Conservation (phyloP, 169 alveolate genomes). For the Cryptosporidium viatorum region DNA sequence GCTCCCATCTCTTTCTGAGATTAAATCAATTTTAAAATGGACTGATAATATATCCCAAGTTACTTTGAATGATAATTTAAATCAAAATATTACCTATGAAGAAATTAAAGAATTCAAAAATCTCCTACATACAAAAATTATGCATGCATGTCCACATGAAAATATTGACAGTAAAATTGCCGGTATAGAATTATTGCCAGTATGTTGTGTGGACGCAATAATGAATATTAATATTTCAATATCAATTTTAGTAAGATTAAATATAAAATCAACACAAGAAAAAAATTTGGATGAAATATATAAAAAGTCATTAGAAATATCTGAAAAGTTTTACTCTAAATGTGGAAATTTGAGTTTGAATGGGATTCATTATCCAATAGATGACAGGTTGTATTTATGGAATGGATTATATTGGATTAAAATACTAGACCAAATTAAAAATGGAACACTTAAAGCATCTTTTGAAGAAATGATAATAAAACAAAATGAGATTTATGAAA, state of each 20-base stretch:
- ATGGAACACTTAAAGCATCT: not conserved
- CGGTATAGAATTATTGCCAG: conserved; percentile 29
- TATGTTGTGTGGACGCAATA: conserved; percentile 68
- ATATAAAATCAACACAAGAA: not conserved
- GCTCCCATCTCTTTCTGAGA: conserved; percentile 6
- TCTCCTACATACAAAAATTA: not conserved
- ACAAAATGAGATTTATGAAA: conserved; percentile 3
- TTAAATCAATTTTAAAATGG: not conserved
- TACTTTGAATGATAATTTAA: conserved; percentile 36
- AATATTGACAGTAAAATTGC: conserved; percentile 19
- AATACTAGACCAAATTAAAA: not conserved
- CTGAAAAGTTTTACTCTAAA: conserved; percentile 52
- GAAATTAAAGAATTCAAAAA: conserved; percentile 32
- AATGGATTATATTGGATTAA: conserved; percentile 49
- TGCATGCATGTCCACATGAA: conserved; percentile 10
- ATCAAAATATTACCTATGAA: conserved; percentile 39
- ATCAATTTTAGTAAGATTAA: conserved; percentile 15
- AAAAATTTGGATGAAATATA: conserved; percentile 21
- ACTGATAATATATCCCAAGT: conserved; percentile 16
- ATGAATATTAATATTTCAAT: conserved; percentile 57
- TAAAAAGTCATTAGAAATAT: conserved; percentile 16
- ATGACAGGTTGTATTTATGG: conserved; percentile 41
- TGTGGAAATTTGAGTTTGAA: conserved; percentile 50
- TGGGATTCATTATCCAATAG: conserved; percentile 70
- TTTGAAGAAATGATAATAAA: conserved; percentile 16